These are phyloP conservation scores for Cutaneotrichosporon daszewskae DNA, from an alignment of 1,284 basidiomycete species.

Conservation along the genomic window DNA sequence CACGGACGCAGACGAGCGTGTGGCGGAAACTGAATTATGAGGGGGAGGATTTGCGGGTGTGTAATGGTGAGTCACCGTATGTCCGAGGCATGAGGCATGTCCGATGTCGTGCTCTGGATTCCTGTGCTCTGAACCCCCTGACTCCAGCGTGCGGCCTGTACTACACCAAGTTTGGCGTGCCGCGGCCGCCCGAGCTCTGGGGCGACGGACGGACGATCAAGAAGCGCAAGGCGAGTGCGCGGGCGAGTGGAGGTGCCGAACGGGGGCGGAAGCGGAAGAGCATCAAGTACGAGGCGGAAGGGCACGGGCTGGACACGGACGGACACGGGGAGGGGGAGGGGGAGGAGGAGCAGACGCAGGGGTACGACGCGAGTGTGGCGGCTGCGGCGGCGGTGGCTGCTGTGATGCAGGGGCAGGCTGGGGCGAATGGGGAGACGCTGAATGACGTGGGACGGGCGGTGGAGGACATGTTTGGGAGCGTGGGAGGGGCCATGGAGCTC, in stretches of 20 bases:
- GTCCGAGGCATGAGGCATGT: no score
- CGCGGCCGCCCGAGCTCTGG: slow-evolving; percentile 43
- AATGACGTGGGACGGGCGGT: slow-evolving; percentile 14
- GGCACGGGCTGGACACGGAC: neutral
- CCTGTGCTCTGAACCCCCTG: no score
- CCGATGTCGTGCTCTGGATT: no score
- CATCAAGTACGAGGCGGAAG: neutral
- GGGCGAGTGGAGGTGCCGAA: neutral
- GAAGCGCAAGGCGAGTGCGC: slow-evolving; percentile 25
- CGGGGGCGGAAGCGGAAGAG: slow-evolving; percentile 16
- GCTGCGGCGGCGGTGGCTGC: neutral
- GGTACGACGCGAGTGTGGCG: neutral
- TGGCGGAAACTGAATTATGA: slow-evolving; percentile 38
- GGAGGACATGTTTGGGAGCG: slow-evolving; percentile 19
- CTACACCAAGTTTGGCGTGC: slow-evolving; percentile 39
- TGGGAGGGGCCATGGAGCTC: no score
- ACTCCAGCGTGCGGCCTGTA: slow-evolving; percentile 42
- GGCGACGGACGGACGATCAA: slow-evolving; percentile 40
- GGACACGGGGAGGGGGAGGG: neutral
- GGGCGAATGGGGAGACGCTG: neutral
- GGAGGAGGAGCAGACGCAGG: neutral
- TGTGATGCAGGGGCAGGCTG: neutral
- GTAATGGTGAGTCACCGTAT: slow-evolving; percentile 40
- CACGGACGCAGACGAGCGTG: slow-evolving; percentile 39
- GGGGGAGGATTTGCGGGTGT: slow-evolving; percentile 35